These are phyloP conservation scores for Yamagishiella unicocca DNA, from an alignment of 139 green algal genomes.

Conservation along the genomic window DNA sequence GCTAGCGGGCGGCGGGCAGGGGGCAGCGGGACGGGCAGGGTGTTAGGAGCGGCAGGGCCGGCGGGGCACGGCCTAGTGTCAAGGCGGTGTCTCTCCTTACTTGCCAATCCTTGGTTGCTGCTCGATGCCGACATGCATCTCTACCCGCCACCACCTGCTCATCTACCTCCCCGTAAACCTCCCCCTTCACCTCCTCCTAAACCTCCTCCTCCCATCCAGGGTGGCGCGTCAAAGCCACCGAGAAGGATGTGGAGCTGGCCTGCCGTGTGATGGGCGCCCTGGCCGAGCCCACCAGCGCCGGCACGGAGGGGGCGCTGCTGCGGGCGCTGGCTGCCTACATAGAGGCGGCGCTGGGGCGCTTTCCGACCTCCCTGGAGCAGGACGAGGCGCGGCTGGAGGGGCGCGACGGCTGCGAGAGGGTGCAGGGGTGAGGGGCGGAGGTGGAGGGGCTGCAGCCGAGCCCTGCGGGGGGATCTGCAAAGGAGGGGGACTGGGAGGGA, in stretches of 20 bases:
- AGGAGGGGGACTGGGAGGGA: not conserved
- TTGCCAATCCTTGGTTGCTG: too few relatives aligned
- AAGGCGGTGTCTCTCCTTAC: too few relatives aligned
- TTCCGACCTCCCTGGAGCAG: conserved; percentile 50
- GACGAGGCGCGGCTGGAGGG: conserved; percentile 53
- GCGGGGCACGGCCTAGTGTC: too few relatives aligned
- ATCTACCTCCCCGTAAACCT: too few relatives aligned
- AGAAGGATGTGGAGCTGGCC: conserved; percentile 42
- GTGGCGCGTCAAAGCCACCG: conserved; percentile 53
- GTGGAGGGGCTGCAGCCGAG: not conserved
- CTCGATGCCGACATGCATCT: too few relatives aligned
- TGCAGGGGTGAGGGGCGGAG: not conserved
- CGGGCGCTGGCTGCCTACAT: conserved; percentile 16
- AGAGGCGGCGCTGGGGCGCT: conserved; percentile 15
- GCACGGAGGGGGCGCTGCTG: conserved; percentile 55
- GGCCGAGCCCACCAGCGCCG: conserved; percentile 19
- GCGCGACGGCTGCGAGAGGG: not conserved
- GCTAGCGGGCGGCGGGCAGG: too few relatives aligned
- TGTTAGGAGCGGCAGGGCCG: too few relatives aligned
- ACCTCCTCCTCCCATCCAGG: too few relatives aligned
- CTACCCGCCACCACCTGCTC: too few relatives aligned
- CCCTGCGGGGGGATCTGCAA: too few relatives aligned
- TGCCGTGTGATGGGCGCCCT: conserved; percentile 61
- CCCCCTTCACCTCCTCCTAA: too few relatives aligned
- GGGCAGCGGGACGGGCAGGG: too few relatives aligned